Evolutionary conservation across 768 basidiomycete species (phyloP).

Genomic region (Pleurotus platypus): DNA sequence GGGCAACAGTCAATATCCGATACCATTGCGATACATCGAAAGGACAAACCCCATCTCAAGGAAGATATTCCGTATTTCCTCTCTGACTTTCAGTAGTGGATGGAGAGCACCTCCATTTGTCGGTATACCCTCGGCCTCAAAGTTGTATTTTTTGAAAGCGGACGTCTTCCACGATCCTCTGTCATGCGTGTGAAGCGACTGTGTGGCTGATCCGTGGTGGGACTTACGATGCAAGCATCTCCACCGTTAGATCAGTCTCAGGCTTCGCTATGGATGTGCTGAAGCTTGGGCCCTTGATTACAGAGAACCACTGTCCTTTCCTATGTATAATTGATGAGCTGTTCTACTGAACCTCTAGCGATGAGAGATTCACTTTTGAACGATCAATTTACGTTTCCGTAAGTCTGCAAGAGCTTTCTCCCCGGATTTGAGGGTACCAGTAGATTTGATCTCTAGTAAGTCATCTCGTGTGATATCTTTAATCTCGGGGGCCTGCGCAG

Average conservation of each 20-base stretch:
- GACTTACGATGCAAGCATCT: constrained; percentile 88
- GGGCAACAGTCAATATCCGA: neutral
- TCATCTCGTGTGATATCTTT: constrained; percentile 74
- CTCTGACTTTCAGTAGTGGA: constrained; percentile 94
- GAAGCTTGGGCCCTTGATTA: constrained; percentile 81
- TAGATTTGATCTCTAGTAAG: constrained; percentile 66
- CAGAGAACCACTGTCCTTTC: constrained; percentile 94
- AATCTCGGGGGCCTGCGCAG: constrained; percentile 54
- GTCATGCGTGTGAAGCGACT: constrained; percentile 10
- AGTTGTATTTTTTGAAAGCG: constrained; percentile 97
- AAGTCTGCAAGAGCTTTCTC: constrained; percentile 85
- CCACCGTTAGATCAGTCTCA: constrained; percentile 94
- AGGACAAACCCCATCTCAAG: constrained; percentile 85
- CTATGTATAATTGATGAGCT: constrained; percentile 34
- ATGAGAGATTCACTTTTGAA: constrained; percentile 63
- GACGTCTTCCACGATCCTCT: constrained; percentile 95
- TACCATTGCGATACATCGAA: neutral
- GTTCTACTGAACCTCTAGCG: neutral
- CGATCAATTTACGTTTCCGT: constrained; percentile 85
- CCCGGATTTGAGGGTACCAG: constrained; percentile 67
- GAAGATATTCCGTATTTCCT: constrained; percentile 97
- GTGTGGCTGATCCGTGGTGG: neutral
- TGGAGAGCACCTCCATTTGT: constrained; percentile 91
- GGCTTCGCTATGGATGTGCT: constrained; percentile 88
- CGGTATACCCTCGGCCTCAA: constrained; percentile 91